phyloP scores from a whole-genome alignment of 2,329 filamentous ascomycete species.

The Trichoderma sp. region DNA sequence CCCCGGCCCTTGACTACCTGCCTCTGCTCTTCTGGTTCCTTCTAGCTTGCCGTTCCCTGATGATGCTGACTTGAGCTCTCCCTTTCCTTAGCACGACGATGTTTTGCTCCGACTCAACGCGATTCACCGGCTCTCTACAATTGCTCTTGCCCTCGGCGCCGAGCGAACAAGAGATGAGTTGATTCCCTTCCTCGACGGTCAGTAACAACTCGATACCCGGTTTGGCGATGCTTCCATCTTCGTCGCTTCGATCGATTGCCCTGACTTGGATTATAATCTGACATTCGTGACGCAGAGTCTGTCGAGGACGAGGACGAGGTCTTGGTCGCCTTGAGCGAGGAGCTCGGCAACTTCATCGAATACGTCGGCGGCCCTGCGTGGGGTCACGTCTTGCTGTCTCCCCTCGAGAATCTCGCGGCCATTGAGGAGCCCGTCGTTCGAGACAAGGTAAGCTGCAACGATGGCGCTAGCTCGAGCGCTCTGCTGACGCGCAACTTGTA shows the following conservation, averaged over 20 bases:
- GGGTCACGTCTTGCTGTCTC: slow-evolving; percentile 94
- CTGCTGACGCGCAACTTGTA: slow-evolving; percentile 43
- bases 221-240: slow-evolving; percentile 2
- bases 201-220: slow-evolving; percentile 44
- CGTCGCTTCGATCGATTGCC: background rate
- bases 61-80: slow-evolving; percentile 35
- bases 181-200: slow-evolving; percentile 98
- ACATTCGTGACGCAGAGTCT: slow-evolving; percentile 66
- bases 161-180: slow-evolving; percentile 98
- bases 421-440: slow-evolving; percentile 98
- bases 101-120: slow-evolving; percentile 96
- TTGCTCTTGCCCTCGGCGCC: slow-evolving; percentile 91
- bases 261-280: slow-evolving; percentile 12
- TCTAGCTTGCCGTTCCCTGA: slow-evolving; percentile 30
- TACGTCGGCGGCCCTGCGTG: slow-evolving; percentile 94
- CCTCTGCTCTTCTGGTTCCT: background rate
- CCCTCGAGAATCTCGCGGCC: slow-evolving; percentile 94
- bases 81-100: slow-evolving; percentile 79
- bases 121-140: slow-evolving; percentile 96
- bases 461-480: slow-evolving; percentile 8
- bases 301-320: slow-evolving; percentile 99
- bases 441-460: slow-evolving; percentile 74
- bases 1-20: slow-evolving; percentile 26
- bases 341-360: slow-evolving; percentile 94
- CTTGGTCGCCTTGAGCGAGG: slow-evolving; percentile 92